Base-by-base conservation (phyloP, 352 stramenopile species). In the Globisporangium recalcitrans region DNA sequence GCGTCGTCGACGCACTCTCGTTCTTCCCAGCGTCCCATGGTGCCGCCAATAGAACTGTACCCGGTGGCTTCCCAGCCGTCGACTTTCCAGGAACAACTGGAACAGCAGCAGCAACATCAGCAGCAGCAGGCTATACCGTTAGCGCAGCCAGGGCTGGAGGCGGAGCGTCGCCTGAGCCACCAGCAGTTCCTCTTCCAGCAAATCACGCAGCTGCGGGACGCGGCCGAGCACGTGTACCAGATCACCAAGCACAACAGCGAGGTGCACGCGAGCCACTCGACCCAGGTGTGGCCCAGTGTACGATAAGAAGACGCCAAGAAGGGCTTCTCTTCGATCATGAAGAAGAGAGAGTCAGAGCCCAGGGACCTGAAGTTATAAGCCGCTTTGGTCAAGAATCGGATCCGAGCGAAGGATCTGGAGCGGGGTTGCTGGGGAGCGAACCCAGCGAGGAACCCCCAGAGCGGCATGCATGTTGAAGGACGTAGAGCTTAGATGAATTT, bases 161-260 rank as follows among this genome's bases (percentile, higher is more conserved):
- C 46, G 24, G 34, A 47, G 3, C 32, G 31, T 6, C 53, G 32
- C n/a, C 22, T 46, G 46, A 63, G 57, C 8, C 46, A 58, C 9
- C 60, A 65, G 26, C 27, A 56, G 29, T 32, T 62, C 10, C 26
- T 67, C 21, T 29, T 54, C 61, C 58, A 75, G 31, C 73, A 81
- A 52, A 81, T 81, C 71, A 70, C 70, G 27, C 64, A 79, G 64
- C 67, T 81, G 58, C 71, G 69, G 2, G 63, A 77, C 31, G 71
- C 73, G 2, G 73, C 72, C 47, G 73, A 81, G 61, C 75, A 77
- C 62, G 76, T 74, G 52, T 81, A 81, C 51, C 68, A 73, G 36
- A 68, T 74, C 32, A 68, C 68, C 53, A 77, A 77, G 58, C 63
- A 71, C 53, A 80, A 64, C 48, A 64, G 48, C 38, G 58, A 52